Conservation (phyloP, 148 eudicot genomes). For the Cornus suecica region DNA sequence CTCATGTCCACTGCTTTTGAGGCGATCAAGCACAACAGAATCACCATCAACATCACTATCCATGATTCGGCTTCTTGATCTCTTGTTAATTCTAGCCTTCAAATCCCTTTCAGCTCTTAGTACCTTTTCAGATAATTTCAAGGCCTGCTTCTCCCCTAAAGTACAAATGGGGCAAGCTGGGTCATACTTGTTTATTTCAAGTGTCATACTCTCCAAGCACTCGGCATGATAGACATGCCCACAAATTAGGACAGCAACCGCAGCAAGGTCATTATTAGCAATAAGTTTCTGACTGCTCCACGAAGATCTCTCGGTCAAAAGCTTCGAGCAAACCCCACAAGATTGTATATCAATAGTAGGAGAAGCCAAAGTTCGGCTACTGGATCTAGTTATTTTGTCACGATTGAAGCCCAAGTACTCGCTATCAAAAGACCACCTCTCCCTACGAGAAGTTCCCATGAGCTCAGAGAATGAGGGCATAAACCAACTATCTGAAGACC, state of each 20-base stretch:
- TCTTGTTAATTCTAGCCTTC: conserved; percentile 46
- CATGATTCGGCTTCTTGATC: conserved; percentile 46
- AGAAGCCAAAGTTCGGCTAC: conserved; percentile 35
- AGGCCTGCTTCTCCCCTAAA: conserved; percentile 62
- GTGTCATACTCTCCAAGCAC: conserved; percentile 76
- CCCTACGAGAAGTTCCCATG: conserved; percentile 48
- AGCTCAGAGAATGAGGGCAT: conserved; percentile 57
- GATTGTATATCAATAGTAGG: conserved; percentile 43
- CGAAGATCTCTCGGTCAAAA: conserved; percentile 58
- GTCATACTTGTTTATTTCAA: conserved; percentile 66
- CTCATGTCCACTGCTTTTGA: conserved; percentile 28
- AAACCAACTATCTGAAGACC: conserved; percentile 73
- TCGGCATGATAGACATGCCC: conserved; percentile 88
- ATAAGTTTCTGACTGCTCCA: conserved; percentile 64
- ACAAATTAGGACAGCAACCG: conserved; percentile 67
- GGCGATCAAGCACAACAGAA: conserved; percentile 36
- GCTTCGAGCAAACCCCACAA: conserved; percentile 76
- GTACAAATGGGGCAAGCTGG: conserved; percentile 88
- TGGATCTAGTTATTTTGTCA: conserved; percentile 41
- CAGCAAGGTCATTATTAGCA: conserved; percentile 54
- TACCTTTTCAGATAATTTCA: conserved; percentile 56
- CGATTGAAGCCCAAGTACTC: conserved; percentile 42
- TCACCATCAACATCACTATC: conserved; percentile 35
- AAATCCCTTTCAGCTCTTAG: conserved; percentile 56
- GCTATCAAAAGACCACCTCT: conserved; percentile 75